Evolutionary conservation across 148 eudicot species (phyloP), one percentile per base, ranked within the genome.

Genomic region (Hydrangea macrophylla): DNA sequence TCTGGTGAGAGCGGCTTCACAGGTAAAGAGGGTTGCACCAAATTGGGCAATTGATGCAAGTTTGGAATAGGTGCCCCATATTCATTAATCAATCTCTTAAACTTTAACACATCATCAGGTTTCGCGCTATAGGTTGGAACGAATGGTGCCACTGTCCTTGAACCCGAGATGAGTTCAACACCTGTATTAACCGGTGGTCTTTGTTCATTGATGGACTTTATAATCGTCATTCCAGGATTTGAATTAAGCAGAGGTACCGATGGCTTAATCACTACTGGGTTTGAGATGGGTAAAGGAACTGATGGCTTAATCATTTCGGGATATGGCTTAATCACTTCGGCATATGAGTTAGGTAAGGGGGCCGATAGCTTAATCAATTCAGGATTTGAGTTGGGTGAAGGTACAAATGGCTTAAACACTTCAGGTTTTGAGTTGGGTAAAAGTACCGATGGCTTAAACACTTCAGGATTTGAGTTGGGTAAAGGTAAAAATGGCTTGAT

Each of bases 31-130:
- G 68, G 42, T 55, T 39, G 44, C 27, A 23, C 26, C 25, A 64
- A 25, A 65, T 57, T 56, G 32, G 58, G 42, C 13, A 44, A 57
- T 48, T 12, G 20, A 13, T 25, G 54, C 45, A 57, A 39, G 58
- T 58, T 57, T 31, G 32, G 42, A 67, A 67, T 33, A 74, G 39
- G 39, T 35, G 39, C n/a, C n/a, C 32, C 60, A 62, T 26, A 53
- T 70, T 62, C 27, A 25, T 60, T 51, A 7, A 60, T 23, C 27
- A 53, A 7, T 13, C 31, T 61, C 53, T 13, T 54, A 51, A 62
- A 70, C 66, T 25, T 54, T 26, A 9, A 6, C 32, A 57, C 56
- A 42, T 55, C 48, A 36, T 55, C 48, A 36, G 73, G 62, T 36
- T 58, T 58, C 54, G 55, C 55, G 32, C 58, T 53, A 53, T 58